Evolutionary conservation across 495 filamentous ascomycete genomes (phyloP), one percentile per base, ranked within the genome.

Genomic region (Penicillium psychrofluorescens): DNA sequence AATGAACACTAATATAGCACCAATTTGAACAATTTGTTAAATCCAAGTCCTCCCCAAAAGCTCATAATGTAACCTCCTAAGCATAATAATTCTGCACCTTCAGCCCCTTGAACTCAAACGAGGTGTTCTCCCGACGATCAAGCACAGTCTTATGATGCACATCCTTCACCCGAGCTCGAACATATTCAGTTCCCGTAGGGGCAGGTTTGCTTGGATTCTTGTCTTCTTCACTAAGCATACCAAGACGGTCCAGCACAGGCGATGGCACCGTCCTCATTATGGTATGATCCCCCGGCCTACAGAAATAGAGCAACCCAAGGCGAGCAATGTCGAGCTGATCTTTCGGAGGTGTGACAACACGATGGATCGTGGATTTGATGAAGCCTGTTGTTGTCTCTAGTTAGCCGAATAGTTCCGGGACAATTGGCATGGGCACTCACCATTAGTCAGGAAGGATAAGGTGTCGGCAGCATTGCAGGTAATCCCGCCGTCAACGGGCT

Each of bases 401-500:
- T 54, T 38, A 50, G 43, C 28, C 8, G 11, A 31, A 11, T 7
- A 11, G 0, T 36, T 22, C 1, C 4, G 7, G 4, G 14, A 10
- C 6, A 29, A 33, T 11, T 2, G 11, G 6, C 7, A 4, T 7
- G 11, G 7, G 10, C 2, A 35, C 51, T 41, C 14, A 54, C 59
- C 55, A 46, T 62, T 62, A 1, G 70, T 71, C 30, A 68, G 57
- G 53, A 66, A 67, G 4, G 57, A 62, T 43, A 76, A 49, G 0
- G 68, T 63, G 53, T 76, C 71, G 11, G 66, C 71, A 7, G 59
- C 58, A 57, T 76, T 76, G 39, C 64, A 63, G 9, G 65, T 72
- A 54, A 74, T 74, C 0, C 64, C 63, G 7, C 64, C 71, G 10
- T 65, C 56, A 12, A 66, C 58, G 6, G 67, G 68, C 53, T 65